Evolutionary conservation across 2,329 filamentous ascomycete genomes (phyloP), one percentile per base, ranked within the genome.

Genomic region (Ceratocystis alfenasii): DNA sequence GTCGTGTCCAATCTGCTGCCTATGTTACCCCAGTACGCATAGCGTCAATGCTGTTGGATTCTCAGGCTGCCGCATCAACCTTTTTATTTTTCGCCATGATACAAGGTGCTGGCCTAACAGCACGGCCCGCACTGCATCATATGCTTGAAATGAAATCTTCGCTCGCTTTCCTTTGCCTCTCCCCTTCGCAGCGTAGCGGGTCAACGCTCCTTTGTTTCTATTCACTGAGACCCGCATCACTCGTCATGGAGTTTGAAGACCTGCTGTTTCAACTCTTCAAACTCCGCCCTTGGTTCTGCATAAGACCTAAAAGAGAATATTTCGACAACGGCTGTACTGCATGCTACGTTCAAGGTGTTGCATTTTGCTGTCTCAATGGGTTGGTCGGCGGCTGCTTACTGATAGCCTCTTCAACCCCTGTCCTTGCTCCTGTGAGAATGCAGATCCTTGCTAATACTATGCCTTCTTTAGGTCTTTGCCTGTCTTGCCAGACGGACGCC

Each of bases 401-500:
- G 46, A 50, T 25, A 12, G 46, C 46, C 46, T 50, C 46, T 50
- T 50, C n/a, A 50, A 12, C 46, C 46, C 46, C 46, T n/a, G 46
- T 50, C 46, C 46, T 22, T n/a, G 46, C 25, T 12, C 46, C 46
- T 50, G 46, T 50, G 46, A 50, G 46, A n/a, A 50, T 25, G 46
- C 46, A 50, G 46, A 50, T 50, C 46, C 46, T 50, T 50, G 46
- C 46, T 20, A 50, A 50, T 50, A 25, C 46, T 50, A 50, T 50
- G n/a, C 46, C n/a, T 50, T 50, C 17, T 50, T 50, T 50, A 50
- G 46, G 7, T 20, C 46, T 50, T 22, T 50, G 46, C 46, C n/a
- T 50, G 46, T n/a, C 46, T 50, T 50, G 17, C 46, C 46, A 50
- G 8, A 50, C 6, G n/a, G 36, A 41, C 36, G 10, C 36, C 7